A percentile compares a stretch with the other conserved stretches of the same genome.
phyloP scores from a whole-genome alignment of 371 early-diverging fungal genomes.

The Zopfochytrium polystomum region DNA sequence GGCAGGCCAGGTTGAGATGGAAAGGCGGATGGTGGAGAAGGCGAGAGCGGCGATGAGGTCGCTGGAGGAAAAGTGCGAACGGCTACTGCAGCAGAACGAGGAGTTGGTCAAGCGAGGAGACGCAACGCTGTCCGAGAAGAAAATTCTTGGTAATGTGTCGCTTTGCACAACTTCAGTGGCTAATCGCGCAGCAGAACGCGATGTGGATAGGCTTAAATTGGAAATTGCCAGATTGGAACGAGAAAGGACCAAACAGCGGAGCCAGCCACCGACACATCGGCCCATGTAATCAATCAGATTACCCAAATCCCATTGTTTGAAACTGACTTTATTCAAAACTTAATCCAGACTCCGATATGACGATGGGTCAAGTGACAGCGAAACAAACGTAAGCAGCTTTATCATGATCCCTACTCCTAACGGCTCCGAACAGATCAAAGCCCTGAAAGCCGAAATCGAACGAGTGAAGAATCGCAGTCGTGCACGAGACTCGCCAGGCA shows the following conservation, averaged over 20 bases:
- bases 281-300: too few relatives aligned
- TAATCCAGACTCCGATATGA: too few relatives aligned
- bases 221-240: slow-evolving; percentile 36
- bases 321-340: too few relatives aligned
- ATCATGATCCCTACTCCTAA: neutral
- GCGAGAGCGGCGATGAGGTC: slow-evolving; percentile 13
- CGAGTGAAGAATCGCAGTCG: slow-evolving; percentile 37
- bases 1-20: slow-evolving; percentile 27
- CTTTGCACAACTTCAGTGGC: neutral
- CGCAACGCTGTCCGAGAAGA: slow-evolving; percentile 33
- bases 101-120: slow-evolving; percentile 24
- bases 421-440: slow-evolving; percentile 13
- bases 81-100: slow-evolving; percentile 16
- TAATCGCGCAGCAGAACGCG: slow-evolving; percentile 27
- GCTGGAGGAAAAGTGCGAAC: slow-evolving; percentile 30
- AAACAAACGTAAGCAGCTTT: too few relatives aligned
- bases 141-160: slow-evolving; percentile 31
- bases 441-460: slow-evolving; percentile 35
- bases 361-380: too few relatives aligned
- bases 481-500: too few relatives aligned
- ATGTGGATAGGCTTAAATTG: slow-evolving; percentile 31
- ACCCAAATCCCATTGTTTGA: too few relatives aligned
- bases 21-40: slow-evolving; percentile 24
- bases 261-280: too few relatives aligned
- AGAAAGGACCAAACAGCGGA: slow-evolving; percentile 17